Evolutionary conservation across 2,329 filamentous ascomycete genomes (phyloP).

Genomic region (Stachybotrys chartarum): DNA sequence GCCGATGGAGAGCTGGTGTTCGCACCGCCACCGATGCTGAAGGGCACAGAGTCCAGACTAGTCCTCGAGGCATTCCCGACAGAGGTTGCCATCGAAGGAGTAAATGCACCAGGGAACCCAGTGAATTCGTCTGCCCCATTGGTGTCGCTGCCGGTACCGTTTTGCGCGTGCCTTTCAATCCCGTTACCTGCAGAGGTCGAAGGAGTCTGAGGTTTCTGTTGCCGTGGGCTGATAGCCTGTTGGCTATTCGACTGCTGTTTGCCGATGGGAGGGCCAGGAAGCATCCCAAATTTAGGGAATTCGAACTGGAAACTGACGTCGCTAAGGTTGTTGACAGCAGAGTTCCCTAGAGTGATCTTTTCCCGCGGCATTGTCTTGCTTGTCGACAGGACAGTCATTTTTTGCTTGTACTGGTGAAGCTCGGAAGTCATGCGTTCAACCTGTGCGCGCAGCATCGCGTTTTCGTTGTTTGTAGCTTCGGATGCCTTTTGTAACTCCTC

Average conservation of each 20-base stretch:
- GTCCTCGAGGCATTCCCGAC: slow-evolving; percentile 38
- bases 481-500: slow-evolving; percentile 75
- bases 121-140: slow-evolving; percentile 42
- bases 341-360: slow-evolving; percentile 30
- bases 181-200: slow-evolving; percentile 21
- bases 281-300: slow-evolving; percentile 84
- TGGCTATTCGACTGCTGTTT: slow-evolving; percentile 17
- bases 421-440: slow-evolving; percentile 82
- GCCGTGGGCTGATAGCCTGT: slow-evolving; percentile 21
- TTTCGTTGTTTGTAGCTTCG: slow-evolving; percentile 77
- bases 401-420: slow-evolving; percentile 84
- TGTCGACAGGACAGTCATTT: slow-evolving; percentile 53
- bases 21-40: slow-evolving; percentile 29
- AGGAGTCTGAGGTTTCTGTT: slow-evolving; percentile 9
- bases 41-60: slow-evolving; percentile 44
- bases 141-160: slow-evolving; percentile 7
- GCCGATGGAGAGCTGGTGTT: slow-evolving; percentile 59
- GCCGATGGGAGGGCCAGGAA: slow-evolving; percentile 41
- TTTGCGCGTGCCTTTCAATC: slow-evolving; percentile 10
- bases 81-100: slow-evolving; percentile 41
- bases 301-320: slow-evolving; percentile 90
- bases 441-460: slow-evolving; percentile 74
- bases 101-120: slow-evolving; percentile 53
- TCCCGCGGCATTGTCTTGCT: slow-evolving; percentile 31
- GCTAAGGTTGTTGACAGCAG: slow-evolving; percentile 51